These are phyloP conservation scores for Coemansia umbellata DNA, from an alignment of 192 early-diverging fungal species.

Conservation along the genomic window DNA sequence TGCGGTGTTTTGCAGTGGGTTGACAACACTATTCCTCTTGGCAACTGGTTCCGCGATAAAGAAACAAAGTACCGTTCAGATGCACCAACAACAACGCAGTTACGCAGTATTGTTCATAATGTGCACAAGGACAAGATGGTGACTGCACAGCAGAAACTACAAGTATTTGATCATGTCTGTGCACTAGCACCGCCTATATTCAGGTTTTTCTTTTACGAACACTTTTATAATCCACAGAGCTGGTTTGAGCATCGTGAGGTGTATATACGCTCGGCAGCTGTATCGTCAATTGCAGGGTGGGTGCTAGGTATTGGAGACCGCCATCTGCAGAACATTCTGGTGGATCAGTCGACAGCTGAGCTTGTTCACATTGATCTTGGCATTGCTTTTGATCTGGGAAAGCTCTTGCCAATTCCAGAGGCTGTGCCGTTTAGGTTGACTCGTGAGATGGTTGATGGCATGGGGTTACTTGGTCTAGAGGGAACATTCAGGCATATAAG, in stretches of 20 bases:
- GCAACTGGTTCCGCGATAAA: slow-evolving; percentile 66
- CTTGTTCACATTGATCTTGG: slow-evolving; percentile 95
- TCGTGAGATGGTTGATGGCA: slow-evolving; percentile 80
- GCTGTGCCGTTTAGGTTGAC: slow-evolving; percentile 90
- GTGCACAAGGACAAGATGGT: slow-evolving; percentile 39
- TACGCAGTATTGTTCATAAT: slow-evolving; percentile 26
- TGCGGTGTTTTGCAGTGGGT: slow-evolving; percentile 97
- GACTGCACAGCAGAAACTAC: slow-evolving; percentile 55
- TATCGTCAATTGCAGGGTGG: slow-evolving; percentile 82
- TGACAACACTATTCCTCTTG: slow-evolving; percentile 64
- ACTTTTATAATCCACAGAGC: slow-evolving; percentile 62
- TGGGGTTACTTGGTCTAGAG: slow-evolving; percentile 78
- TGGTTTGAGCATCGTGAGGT: slow-evolving; percentile 72
- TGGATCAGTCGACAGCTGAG: slow-evolving; percentile 77
- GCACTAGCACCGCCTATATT: slow-evolving; percentile 57
- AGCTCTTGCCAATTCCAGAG: slow-evolving; percentile 81
- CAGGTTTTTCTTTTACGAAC: slow-evolving; percentile 74
- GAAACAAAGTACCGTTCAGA: slow-evolving; percentile 52
- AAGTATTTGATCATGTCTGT: slow-evolving; percentile 53
- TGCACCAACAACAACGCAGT: slow-evolving; percentile 35
- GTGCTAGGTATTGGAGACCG: slow-evolving; percentile 91
- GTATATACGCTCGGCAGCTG: slow-evolving; percentile 80
- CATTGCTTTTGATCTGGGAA: slow-evolving; percentile 95
- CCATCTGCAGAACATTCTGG: slow-evolving; percentile 88
- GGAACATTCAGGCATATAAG: slow-evolving; percentile 76